Evolutionary conservation across 331 rosid species (phyloP).

Genomic region (Dryas integrifolia): DNA sequence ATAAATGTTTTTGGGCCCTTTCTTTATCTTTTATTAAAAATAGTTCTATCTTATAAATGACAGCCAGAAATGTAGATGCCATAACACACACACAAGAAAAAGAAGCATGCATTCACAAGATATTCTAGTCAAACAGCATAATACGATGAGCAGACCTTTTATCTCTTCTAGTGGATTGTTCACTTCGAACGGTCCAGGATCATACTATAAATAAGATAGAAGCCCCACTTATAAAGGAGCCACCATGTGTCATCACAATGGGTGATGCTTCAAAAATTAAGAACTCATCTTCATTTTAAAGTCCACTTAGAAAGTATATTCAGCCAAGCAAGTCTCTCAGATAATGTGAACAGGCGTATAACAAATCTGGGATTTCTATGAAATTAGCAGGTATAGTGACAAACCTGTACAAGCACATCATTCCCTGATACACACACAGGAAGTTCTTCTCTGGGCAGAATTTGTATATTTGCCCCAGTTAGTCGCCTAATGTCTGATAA

Average conservation of each 20-base stretch:
- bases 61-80: constrained; percentile 4
- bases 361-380: constrained; percentile 12
- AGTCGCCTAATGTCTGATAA: constrained; percentile 68
- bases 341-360: constrained; percentile 17
- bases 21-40: not conserved
- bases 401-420: constrained; percentile 86
- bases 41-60: constrained; percentile 1
- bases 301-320: not conserved
- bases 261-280: constrained; percentile 23
- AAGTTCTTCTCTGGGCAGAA: constrained; percentile 76
- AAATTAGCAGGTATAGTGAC: constrained; percentile 35
- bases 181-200: not conserved
- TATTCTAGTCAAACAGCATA: not conserved
- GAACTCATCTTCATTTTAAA: constrained; percentile 1
- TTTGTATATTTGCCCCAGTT: constrained; percentile 77
- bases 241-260: constrained; percentile 4
- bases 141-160: not conserved
- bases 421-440: constrained; percentile 63
- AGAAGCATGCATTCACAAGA: constrained; percentile 9
- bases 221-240: constrained; percentile 11
- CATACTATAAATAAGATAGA: not conserved
- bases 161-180: not conserved
- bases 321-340: constrained; percentile 6
- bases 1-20: constrained; percentile 21
- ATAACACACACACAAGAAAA: not conserved